Evolutionary conservation across 257 asterid genomes (phyloP).

Genomic region (Pogostemon cablin): DNA sequence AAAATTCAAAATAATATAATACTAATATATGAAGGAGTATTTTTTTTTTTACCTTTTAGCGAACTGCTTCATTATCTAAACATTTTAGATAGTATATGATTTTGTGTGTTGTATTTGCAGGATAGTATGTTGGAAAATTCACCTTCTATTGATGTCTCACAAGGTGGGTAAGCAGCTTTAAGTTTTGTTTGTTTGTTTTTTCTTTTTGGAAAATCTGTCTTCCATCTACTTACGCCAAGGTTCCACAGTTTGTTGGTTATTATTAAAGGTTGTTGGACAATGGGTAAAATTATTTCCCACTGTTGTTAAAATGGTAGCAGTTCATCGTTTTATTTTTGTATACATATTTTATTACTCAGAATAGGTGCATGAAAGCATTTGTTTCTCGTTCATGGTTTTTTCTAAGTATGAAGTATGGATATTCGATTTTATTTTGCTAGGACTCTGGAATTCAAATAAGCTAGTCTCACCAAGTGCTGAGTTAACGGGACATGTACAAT

Average conservation of each 20-base stretch:
- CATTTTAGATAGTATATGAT: slow-evolving; percentile 24
- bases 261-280: slow-evolving; percentile 27
- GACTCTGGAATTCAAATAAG: slow-evolving; percentile 34
- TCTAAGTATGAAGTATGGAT: neutral
- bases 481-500: slow-evolving; percentile 32
- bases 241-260: neutral
- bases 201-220: slow-evolving; percentile 1
- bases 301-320: neutral
- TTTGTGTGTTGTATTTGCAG: slow-evolving; percentile 47
- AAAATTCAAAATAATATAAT: neutral
- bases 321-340: neutral
- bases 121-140: slow-evolving; percentile 38
- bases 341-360: slow-evolving; percentile 10
- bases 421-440: slow-evolving; percentile 31
- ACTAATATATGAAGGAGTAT: too few relatives aligned
- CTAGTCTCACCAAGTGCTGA: slow-evolving; percentile 32
- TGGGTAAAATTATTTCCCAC: neutral
- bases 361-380: slow-evolving; percentile 11
- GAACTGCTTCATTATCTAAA: slow-evolving; percentile 4
- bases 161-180: slow-evolving; percentile 51
- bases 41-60: neutral
- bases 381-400: slow-evolving; percentile 18
- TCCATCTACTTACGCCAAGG: slow-evolving; percentile 11
- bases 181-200: slow-evolving; percentile 22
- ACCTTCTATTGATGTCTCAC: slow-evolving; percentile 36